Conservation (phyloP, 345 rosid genomes). For the Gossypium stocksii region DNA sequence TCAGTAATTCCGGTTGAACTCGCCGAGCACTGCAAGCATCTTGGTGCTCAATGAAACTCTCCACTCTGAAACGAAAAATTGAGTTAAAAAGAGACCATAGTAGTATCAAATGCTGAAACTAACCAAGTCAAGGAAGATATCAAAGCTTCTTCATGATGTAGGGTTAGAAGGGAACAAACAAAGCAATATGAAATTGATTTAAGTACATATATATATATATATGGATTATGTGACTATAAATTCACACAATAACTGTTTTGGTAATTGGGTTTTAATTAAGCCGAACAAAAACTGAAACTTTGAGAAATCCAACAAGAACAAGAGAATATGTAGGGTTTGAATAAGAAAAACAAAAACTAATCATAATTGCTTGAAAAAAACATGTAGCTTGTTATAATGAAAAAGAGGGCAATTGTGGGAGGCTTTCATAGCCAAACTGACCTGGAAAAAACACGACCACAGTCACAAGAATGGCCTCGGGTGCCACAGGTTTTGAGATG, state of each 20-base stretch:
- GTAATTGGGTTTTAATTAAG: slow-evolving; percentile 15
- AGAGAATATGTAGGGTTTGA: neutral
- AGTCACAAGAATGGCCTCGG: slow-evolving; percentile 87
- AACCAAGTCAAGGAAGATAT: slow-evolving; percentile 9
- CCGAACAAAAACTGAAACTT: slow-evolving; percentile 17
- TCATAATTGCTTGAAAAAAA: neutral
- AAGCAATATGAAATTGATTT: slow-evolving; percentile 32
- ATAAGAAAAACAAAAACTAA: neutral
- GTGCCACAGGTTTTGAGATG: slow-evolving; percentile 89
- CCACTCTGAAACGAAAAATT: slow-evolving; percentile 44
- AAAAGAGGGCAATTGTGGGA: neutral
- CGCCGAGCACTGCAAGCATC: slow-evolving; percentile 56
- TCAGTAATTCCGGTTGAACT: slow-evolving; percentile 43
- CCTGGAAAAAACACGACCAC: slow-evolving; percentile 94
- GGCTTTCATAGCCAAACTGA: slow-evolving; percentile 3
- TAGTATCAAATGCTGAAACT: neutral
- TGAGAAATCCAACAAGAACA: neutral
- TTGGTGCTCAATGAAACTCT: slow-evolving; percentile 88
- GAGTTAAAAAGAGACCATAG: neutral
- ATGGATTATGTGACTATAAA: slow-evolving; percentile 22
- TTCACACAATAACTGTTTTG: neutral
- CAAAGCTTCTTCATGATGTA: slow-evolving; percentile 25
- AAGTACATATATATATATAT: neutral
- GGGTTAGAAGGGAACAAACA: slow-evolving; percentile 34
- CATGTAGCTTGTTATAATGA: neutral